These are phyloP conservation scores for Akanthomyces uredinophilus DNA, from an alignment of 2,329 filamentous ascomycete genomes.

Conservation along the genomic window DNA sequence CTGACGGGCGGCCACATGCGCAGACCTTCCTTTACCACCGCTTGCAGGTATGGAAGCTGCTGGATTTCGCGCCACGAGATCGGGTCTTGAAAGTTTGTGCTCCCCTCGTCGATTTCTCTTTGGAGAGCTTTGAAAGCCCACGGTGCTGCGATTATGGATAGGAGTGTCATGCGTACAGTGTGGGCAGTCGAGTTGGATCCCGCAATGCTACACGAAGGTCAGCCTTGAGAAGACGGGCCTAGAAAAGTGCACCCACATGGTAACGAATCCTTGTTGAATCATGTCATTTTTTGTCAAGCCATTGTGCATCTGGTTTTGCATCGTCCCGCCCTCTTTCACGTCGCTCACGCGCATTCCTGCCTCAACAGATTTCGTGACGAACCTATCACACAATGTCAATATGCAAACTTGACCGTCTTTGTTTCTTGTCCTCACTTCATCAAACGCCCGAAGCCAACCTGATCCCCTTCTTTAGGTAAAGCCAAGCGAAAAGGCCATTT, in stretches of 20 bases:
- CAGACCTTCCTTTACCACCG: conserved; percentile 52
- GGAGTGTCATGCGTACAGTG: conserved; percentile 45
- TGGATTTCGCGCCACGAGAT: conserved; percentile 45
- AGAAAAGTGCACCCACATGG: conserved; percentile 27
- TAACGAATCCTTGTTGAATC: conserved; percentile 35
- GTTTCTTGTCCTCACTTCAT: conserved; percentile 28
- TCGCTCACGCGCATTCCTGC: conserved; percentile 21
- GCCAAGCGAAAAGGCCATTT: conserved; percentile 32
- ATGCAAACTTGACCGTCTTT: background rate
- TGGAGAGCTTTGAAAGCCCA: conserved; percentile 35
- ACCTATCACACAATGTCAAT: conserved; percentile 15
- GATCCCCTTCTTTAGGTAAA: conserved; percentile 32
- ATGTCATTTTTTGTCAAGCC: conserved; percentile 32
- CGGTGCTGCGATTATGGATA: conserved; percentile 44
- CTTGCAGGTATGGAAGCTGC: conserved; percentile 48
- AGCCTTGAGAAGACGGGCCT: background rate
- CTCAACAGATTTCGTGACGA: conserved; percentile 24
- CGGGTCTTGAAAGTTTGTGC: conserved; percentile 29
- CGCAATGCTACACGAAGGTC: conserved; percentile 40
- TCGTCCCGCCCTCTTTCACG: conserved; percentile 29
- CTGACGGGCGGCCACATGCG: conserved; percentile 51
- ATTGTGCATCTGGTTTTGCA: conserved; percentile 34
- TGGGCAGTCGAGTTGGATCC: conserved; percentile 57
- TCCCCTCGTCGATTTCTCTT: conserved; percentile 41
- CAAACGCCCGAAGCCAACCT: conserved; percentile 34